A percentile compares a stretch with the other conserved stretches of the same genome.
These are phyloP conservation scores for Cupressus sempervirens DNA, from an alignment of 75 land plant species.

Conservation along the genomic window DNA sequence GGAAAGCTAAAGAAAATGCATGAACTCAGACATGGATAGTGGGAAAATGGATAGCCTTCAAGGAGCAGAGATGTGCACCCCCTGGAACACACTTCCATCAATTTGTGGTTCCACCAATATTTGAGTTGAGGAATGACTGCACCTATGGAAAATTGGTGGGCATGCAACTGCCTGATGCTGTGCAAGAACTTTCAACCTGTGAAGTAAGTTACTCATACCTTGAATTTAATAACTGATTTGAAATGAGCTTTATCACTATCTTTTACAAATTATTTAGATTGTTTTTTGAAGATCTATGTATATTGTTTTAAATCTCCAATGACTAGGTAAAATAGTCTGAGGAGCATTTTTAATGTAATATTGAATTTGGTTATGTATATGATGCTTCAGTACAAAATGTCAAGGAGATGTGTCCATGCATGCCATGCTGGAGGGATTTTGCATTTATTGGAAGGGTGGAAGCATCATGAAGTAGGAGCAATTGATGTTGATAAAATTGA, in stretches of 20 bases:
- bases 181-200: conserved; percentile 62
- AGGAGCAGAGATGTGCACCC: conserved; percentile 65
- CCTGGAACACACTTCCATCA: conserved; percentile 73
- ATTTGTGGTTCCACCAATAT: conserved; percentile 69
- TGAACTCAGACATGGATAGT: conserved; percentile 71
- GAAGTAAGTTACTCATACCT: conserved; percentile 47
- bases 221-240: background rate
- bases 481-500: conserved; percentile 30
- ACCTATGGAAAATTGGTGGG: conserved; percentile 79
- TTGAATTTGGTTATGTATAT: background rate
- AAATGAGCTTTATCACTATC: background rate
- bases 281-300: too few species aligned
- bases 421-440: conserved; percentile 45
- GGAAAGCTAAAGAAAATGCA: background rate
- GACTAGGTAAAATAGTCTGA: too few species aligned
- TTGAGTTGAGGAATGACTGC: conserved; percentile 51
- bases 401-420: conserved; percentile 26
- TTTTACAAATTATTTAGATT: background rate
- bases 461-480: conserved; percentile 38
- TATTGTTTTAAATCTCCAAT: too few species aligned
- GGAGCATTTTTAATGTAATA: too few species aligned
- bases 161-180: conserved; percentile 65
- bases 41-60: conserved; percentile 70
- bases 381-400: conserved; percentile 26
- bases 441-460: conserved; percentile 39